Conservation (phyloP, 306 rosid genomes). For the Cucurbita maxima region DNA sequence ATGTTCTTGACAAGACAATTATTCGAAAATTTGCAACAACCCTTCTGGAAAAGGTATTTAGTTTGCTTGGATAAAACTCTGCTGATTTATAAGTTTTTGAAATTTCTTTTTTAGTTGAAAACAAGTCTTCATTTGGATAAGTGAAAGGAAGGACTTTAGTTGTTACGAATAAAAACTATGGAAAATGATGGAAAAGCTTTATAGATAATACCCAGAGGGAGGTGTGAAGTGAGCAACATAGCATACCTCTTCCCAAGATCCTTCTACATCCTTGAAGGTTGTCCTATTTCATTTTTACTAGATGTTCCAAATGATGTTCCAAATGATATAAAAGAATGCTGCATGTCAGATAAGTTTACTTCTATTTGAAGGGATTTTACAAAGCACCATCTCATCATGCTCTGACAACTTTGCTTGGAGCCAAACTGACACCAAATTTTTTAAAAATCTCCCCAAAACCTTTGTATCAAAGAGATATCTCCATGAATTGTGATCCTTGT, state of each 20-base stretch:
- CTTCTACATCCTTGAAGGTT: background rate
- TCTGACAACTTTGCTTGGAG: background rate
- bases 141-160: background rate
- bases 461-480: background rate
- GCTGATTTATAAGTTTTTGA: background rate
- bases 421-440: background rate
- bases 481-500: background rate
- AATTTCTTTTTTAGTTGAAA: background rate
- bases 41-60: conserved; percentile 56
- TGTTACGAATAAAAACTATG: background rate
- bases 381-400: background rate
- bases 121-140: background rate
- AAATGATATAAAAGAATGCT: background rate
- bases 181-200: background rate
- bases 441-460: background rate
- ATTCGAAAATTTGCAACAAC: conserved; percentile 64
- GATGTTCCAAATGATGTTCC: background rate
- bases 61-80: background rate
- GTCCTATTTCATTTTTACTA: background rate
- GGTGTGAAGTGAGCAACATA: background rate
- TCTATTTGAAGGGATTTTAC: background rate
- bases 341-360: background rate
- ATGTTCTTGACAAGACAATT: conserved; percentile 82
- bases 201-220: background rate
- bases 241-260: background rate